Evolutionary conservation across 2,329 filamentous ascomycete species (phyloP), one percentile per base, ranked within the genome.

Genomic region (Sporothrix dimorphospora): DNA sequence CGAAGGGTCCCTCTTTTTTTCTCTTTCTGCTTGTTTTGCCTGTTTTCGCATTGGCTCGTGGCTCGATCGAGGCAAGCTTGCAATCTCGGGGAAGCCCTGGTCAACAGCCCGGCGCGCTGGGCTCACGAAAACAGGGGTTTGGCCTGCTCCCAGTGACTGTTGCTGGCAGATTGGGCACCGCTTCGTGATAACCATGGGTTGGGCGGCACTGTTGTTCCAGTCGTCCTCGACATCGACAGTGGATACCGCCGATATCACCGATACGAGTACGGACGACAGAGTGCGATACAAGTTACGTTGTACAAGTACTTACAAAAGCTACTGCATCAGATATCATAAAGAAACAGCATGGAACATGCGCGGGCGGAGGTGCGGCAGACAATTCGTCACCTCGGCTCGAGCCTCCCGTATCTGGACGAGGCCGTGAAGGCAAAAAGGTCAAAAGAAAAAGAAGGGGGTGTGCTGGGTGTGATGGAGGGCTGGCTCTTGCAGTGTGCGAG

Each of bases 371-470:
- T 57, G 53, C 27, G 55, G 55, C 55, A 61, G 19, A 4, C 30
- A 61, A 57, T 42, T 40, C 34, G 42, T 7, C 34, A 65, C 21
- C 38, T 71, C 70, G 70, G 70, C 61, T 71, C 70, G 69, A 71
- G 70, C 70, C 70, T 71, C 70, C 70, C 61, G 70, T 59, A 49
- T 57, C 16, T 71, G 27, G 61, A 67, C 61, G 49, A 67, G 61
- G 61, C 57, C 59, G 61, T 40, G 49, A 30, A 19, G 47, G 30
- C 14, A n/a, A 42, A 19, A 19, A 11, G 12, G 11, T 3, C 4
- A 42, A 21, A 27, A 19, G 9, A 11, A 24, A 24, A 2, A 67
- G 42, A 55, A 24, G 4, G 4, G 27, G 27, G 65, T 21, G 45
- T 68, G 42, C 16, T 34, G 5, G 45, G 16, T 51, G 47, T 34